Conservation (phyloP, 31 red algal genomes). For the Pterothamnion heteromorphum region DNA sequence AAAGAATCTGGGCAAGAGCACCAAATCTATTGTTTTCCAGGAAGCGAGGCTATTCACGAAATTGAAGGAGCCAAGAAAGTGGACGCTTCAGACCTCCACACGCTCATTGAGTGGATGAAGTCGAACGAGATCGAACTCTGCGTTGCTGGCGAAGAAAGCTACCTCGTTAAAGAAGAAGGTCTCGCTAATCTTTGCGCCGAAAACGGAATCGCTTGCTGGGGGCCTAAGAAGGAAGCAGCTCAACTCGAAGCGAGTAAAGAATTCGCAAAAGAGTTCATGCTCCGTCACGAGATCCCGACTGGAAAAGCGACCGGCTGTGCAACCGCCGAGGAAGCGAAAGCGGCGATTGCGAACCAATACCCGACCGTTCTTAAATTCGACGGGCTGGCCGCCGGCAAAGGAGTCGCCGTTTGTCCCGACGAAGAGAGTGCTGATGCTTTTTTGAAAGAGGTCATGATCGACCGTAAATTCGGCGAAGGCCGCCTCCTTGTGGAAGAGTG, state of each 20-base stretch:
- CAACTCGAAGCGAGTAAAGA: conserved; percentile 36
- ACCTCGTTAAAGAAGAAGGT: conserved; percentile 42
- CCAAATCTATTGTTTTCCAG: neutral
- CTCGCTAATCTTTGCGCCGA: conserved; percentile 64
- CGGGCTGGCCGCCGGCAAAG: conserved; percentile 41
- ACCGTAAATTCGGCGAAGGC: neutral
- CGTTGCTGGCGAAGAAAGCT: neutral
- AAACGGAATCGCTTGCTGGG: conserved; percentile 19
- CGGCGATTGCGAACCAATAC: conserved; percentile 3
- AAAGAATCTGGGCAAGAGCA: neutral
- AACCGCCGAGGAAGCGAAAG: neutral
- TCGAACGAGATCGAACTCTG: neutral
- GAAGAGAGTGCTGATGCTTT: neutral
- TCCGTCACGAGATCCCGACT: neutral
- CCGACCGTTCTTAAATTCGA: conserved; percentile 19
- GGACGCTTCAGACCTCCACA: neutral
- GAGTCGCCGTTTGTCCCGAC: neutral
- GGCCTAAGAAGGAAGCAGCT: neutral
- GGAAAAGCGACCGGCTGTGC: neutral
- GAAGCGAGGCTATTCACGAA: neutral
- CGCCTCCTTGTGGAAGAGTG: conserved; percentile 23
- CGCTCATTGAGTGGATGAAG: neutral
- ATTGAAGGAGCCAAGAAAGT: neutral
- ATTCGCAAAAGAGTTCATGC: conserved; percentile 39
- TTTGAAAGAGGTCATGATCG: conserved; percentile 18